Conservation (phyloP, 805 yeast species). For the Metschnikowia kofuensis region DNA sequence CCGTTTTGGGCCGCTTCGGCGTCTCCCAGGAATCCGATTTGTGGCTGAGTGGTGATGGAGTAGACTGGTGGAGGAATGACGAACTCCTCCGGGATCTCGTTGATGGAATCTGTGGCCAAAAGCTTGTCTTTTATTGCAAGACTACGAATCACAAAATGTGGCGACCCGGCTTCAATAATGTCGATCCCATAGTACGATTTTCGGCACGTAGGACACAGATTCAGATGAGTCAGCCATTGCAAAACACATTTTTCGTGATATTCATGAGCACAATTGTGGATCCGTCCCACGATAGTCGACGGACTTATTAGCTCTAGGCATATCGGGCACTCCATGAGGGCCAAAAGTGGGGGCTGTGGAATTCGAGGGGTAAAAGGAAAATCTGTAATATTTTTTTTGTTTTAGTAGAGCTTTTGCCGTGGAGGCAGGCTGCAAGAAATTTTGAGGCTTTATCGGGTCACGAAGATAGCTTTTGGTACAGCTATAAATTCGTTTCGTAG, state of each 20-base stretch:
- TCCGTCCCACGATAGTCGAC: constrained; percentile 22
- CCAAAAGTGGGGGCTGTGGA: background rate
- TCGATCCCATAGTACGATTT: constrained; percentile 40
- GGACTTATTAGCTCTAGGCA: constrained; percentile 43
- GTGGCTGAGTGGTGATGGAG: background rate
- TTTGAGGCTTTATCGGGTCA: background rate
- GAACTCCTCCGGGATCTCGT: constrained; percentile 36
- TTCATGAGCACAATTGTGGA: constrained; percentile 45
- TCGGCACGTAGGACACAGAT: constrained; percentile 63
- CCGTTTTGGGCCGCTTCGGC: constrained; percentile 15
- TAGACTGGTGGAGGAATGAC: constrained; percentile 21
- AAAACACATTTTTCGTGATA: constrained; percentile 58
- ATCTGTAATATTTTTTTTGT: background rate
- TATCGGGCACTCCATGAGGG: constrained; percentile 50
- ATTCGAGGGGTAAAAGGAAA: background rate
- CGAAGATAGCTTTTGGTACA: too few relatives aligned
- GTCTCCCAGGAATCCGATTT: background rate
- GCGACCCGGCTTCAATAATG: constrained; percentile 20
- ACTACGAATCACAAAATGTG: constrained; percentile 8
- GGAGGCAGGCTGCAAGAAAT: background rate
- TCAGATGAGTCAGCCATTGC: constrained; percentile 56
- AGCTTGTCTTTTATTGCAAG: constrained; percentile 30
- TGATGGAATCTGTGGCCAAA: constrained; percentile 33
- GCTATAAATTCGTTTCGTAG: background rate
- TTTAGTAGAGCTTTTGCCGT: background rate